Evolutionary conservation across 2,329 filamentous ascomycete species (phyloP).

Genomic region (Fusarium mundagurra): DNA sequence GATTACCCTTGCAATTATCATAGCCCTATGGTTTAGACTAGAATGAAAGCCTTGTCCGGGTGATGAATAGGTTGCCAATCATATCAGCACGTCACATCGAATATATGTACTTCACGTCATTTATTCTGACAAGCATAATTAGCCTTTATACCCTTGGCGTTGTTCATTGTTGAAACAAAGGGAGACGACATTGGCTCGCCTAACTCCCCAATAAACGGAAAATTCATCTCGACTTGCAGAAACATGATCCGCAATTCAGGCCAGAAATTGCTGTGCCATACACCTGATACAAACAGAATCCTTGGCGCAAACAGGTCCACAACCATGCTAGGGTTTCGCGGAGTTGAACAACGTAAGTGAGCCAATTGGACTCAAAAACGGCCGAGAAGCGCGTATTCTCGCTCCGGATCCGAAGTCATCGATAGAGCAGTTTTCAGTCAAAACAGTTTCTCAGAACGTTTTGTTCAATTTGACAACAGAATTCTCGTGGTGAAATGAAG

Average conservation of each 20-base stretch:
- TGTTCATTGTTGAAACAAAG: neutral
- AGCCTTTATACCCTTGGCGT: too few relatives aligned
- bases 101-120: fast-evolving
- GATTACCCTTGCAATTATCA: neutral
- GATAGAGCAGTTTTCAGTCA: neutral
- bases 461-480: neutral
- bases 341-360: neutral
- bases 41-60: fast-evolving
- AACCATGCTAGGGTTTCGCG: neutral
- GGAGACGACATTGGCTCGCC: neutral
- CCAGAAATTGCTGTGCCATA: neutral
- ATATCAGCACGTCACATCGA: neutral
- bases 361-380: neutral
- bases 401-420: neutral
- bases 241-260: neutral
- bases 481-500: neutral
- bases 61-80: neutral
- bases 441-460: neutral
- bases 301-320: neutral
- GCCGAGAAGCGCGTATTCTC: neutral
- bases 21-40: neutral
- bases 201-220: neutral
- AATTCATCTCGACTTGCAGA: neutral
- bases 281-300: neutral
- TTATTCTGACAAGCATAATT: neutral